phyloP scores from a whole-genome alignment of 1,284 basidiomycete species.

The Trichosporon sp. region DNA sequence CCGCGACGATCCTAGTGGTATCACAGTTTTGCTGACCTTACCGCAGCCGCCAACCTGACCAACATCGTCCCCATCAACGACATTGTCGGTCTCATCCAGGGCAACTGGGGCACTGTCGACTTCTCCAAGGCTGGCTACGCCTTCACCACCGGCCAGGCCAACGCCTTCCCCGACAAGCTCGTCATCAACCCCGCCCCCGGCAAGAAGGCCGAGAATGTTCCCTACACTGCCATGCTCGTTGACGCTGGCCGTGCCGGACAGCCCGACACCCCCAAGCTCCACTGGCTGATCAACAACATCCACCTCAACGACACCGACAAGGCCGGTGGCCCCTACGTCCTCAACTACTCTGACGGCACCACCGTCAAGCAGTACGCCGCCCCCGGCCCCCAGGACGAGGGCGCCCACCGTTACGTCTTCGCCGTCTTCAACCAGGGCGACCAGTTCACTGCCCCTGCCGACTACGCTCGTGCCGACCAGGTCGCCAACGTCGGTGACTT shows the following conservation, averaged over 20 bases:
- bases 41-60: slow-evolving; percentile 18
- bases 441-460: slow-evolving; percentile 65
- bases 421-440: slow-evolving; percentile 36
- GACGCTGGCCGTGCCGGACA: slow-evolving; percentile 67
- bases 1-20: background rate
- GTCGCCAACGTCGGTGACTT: slow-evolving; percentile 64
- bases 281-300: slow-evolving; percentile 75
- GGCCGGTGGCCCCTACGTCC: slow-evolving; percentile 52
- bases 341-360: slow-evolving; percentile 31
- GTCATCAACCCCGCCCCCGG: slow-evolving; percentile 63
- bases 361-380: slow-evolving; percentile 68
- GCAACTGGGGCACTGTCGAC: slow-evolving; percentile 24
- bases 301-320: slow-evolving; percentile 61
- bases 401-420: slow-evolving; percentile 66
- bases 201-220: slow-evolving; percentile 14
- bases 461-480: slow-evolving; percentile 62
- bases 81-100: slow-evolving; percentile 29
- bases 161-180: slow-evolving; percentile 92
- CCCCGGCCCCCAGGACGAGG: slow-evolving; percentile 67
- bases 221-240: slow-evolving; percentile 69
- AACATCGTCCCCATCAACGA: slow-evolving; percentile 25
- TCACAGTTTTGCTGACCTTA: background rate
- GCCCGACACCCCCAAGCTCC: slow-evolving; percentile 61
- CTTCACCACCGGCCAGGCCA: slow-evolving; percentile 56
- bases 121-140: slow-evolving; percentile 22